phyloP scores from a whole-genome alignment of 1,139 yeast species.

The Kurtzmaniella quercitrusa region DNA sequence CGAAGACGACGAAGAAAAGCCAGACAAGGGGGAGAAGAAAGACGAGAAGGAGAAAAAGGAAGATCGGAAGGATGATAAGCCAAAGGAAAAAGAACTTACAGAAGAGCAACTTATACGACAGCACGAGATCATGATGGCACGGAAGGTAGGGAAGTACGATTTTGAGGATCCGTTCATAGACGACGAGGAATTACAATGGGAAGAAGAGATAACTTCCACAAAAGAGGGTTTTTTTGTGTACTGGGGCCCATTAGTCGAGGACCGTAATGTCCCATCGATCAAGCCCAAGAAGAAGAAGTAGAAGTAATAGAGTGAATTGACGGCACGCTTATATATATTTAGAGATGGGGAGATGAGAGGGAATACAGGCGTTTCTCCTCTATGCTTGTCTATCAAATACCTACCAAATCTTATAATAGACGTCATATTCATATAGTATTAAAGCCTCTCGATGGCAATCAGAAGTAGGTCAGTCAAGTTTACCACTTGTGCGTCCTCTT shows the following conservation, averaged over 20 bases:
- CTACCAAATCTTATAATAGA: too few relatives aligned
- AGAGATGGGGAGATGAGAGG: too few relatives aligned
- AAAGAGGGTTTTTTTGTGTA: constrained; percentile 95
- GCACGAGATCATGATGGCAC: constrained; percentile 48
- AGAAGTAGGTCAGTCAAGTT: constrained; percentile 37
- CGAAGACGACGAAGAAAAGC: constrained; percentile 51
- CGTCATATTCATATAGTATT: constrained; percentile 5
- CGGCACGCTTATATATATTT: too few relatives aligned
- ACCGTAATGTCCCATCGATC: constrained; percentile 20
- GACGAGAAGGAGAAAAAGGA: constrained; percentile 12
- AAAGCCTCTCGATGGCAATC: constrained; percentile 37
- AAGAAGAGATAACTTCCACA: constrained; percentile 87
- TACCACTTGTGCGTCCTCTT: constrained; percentile 13
- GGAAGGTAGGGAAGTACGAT: constrained; percentile 86
- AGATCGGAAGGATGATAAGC: constrained; percentile 25
- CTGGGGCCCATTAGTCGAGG: constrained; percentile 88
- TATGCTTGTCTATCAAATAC: too few relatives aligned
- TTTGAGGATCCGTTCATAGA: constrained; percentile 94
- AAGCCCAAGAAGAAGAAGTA: constrained; percentile 9
- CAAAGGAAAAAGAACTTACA: constrained; percentile 37
- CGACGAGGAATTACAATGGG: constrained; percentile 88
- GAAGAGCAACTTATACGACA: constrained; percentile 44
- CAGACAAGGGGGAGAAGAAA: constrained; percentile 21
- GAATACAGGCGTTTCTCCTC: too few relatives aligned
- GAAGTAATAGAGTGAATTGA: too few relatives aligned